Evolutionary conservation across 305 asterid genomes (phyloP).

Genomic region (Solanum aculeatissimum): DNA sequence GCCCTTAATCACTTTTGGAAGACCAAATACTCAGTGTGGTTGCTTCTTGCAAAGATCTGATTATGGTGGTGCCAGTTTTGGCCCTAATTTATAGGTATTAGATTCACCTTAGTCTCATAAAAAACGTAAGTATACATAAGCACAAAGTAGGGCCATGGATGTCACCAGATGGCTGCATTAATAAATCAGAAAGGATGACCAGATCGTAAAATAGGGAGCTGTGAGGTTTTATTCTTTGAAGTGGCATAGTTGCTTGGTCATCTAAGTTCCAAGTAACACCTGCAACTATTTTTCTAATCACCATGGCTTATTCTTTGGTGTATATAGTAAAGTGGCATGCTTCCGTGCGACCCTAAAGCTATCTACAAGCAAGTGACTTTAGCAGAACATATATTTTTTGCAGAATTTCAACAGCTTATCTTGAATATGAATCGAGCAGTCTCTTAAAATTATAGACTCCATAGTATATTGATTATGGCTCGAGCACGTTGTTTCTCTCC

Average conservation of each 20-base stretch:
- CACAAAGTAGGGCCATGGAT: neutral
- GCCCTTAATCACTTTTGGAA: neutral
- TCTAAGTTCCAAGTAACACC: neutral
- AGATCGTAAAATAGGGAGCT: neutral
- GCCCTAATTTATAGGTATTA: neutral
- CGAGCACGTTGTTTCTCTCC: neutral
- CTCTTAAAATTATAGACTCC: neutral
- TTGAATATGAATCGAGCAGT: neutral
- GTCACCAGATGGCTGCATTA: neutral
- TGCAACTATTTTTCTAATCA: neutral
- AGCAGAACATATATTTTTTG: neutral
- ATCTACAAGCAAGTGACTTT: neutral
- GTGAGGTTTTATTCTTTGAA: neutral
- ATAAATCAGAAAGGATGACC: neutral
- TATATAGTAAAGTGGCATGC: neutral
- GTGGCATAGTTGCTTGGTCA: neutral
- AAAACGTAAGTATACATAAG: neutral
- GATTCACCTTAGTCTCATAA: neutral
- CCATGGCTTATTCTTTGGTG: neutral
- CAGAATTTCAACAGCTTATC: neutral
- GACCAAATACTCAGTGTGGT: neutral
- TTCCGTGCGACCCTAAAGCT: neutral
- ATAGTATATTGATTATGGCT: neutral
- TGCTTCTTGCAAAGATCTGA: neutral
- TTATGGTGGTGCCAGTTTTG: neutral